Percentiles rank a stretch among this genome's conserved stretches.
Conservation (phyloP, 306 rosid species). For the Urtica urens region DNA sequence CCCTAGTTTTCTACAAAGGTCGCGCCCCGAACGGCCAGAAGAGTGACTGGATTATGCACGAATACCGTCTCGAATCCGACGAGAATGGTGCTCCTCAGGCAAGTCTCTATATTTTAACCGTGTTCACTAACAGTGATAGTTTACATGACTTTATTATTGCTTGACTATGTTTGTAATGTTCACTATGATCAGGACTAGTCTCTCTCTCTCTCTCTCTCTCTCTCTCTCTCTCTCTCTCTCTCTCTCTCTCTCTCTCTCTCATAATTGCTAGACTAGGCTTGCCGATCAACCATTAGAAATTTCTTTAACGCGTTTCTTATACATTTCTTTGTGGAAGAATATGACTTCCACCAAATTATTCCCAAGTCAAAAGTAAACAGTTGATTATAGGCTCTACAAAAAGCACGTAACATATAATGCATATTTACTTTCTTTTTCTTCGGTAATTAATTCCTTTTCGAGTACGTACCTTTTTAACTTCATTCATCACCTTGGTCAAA, state of each 20-base stretch:
- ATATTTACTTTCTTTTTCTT: conserved; percentile 18
- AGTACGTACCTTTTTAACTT: conserved; percentile 12
- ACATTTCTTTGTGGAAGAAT: conserved; percentile 24
- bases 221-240: too few relatives aligned
- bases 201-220: too few relatives aligned
- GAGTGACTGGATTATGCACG: conserved; percentile 95
- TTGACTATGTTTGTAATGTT: too few relatives aligned
- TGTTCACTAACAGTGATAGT: too few relatives aligned
- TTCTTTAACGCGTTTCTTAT: conserved; percentile 15
- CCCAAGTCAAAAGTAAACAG: conserved; percentile 66
- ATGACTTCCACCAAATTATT: conserved; percentile 40
- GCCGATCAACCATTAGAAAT: conserved; percentile 27
- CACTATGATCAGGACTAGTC: too few relatives aligned
- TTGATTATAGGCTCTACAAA: conserved; percentile 29
- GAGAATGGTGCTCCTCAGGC: conserved; percentile 87
- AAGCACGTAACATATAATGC: conserved; percentile 8
- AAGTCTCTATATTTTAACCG: too few relatives aligned
- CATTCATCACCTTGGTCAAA: conserved; percentile 33
- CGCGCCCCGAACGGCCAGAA: conserved; percentile 94
- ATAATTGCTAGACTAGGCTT: too few relatives aligned
- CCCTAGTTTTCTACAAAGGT: conserved; percentile 89
- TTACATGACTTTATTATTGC: too few relatives aligned
- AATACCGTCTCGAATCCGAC: conserved; percentile 70
- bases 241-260: too few relatives aligned
- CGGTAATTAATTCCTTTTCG: conserved; percentile 19